Evolutionary conservation across 176 grass and related monocot species (phyloP), one percentile per base, ranked within the genome.

Genomic region (Tillandsia fasciculata): DNA sequence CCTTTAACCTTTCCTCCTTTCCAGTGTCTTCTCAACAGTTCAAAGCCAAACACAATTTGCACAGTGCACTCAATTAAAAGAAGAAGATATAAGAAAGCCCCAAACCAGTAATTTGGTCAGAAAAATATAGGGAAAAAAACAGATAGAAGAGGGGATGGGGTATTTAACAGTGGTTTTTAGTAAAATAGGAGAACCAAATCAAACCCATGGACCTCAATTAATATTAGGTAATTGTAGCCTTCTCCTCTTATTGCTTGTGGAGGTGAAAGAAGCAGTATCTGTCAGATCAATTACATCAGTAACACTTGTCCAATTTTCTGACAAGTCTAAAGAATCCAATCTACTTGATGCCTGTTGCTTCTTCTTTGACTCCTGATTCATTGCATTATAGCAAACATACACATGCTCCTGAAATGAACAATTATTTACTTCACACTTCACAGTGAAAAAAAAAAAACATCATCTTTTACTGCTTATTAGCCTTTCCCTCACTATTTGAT

Each of bases 381-480:
- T 92, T 49, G 49, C 17, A 65, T 29, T 76, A 65, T 92, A 83
- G 85, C 89, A 92, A n/a, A 70, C 51, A 63, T 69, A 72, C 52
- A 88, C 79, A 67, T 92, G 76, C 15, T 83, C 89, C 89, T 92
- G 81, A 51, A 64, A 70, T 48, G 14, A 76, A 58, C 14, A 48
- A 29, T 42, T 42, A 42, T 42, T 42, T 42, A 42, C 33, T 42
- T 7, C 3, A 6, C 48, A 64, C 17, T 15, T 8, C 3, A 18
- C 0, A 2, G 7, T 33, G 51, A 14, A 12, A 66, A 51, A 12
- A 66, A 51, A 20, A 20, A 50, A 6, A 18, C 15, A 66, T 12
- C 27, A 67, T 71, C 24, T 57, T 53, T 52, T 52, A 26, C 20
- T 29, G 10, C 11, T 10, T 29, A 64, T 15, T 9, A 29, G 24